Percentiles rank a stretch among this genome's conserved stretches.
Evolutionary conservation across 2,329 filamentous ascomycete species (phyloP).

Genomic region (Trichophyton simii): DNA sequence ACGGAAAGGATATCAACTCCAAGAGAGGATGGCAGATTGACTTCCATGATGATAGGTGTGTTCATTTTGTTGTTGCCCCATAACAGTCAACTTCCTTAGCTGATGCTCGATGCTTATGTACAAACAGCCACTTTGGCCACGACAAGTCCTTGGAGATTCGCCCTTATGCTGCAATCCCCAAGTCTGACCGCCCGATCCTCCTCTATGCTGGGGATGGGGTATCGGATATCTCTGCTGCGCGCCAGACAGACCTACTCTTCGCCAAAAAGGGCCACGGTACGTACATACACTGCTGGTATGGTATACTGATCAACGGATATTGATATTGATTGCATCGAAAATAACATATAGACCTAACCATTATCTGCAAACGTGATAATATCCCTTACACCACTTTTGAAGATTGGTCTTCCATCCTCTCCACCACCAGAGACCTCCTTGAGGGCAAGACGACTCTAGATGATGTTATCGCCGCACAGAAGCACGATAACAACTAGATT

Average conservation of each 20-base stretch:
- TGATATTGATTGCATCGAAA: background rate
- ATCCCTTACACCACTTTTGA: constrained; percentile 81
- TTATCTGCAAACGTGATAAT: constrained; percentile 70
- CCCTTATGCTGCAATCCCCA: constrained; percentile 60
- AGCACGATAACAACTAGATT: constrained; percentile 4
- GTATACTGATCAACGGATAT: no score
- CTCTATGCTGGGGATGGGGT: constrained; percentile 95
- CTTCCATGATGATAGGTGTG: constrained; percentile 71
- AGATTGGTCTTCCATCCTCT: constrained; percentile 68
- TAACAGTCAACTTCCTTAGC: no score
- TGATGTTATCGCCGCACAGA: constrained; percentile 7
- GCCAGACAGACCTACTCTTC: constrained; percentile 85
- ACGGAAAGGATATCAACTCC: constrained; percentile 62
- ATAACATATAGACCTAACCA: constrained; percentile 56
- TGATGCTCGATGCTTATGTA: background rate
- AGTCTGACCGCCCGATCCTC: constrained; percentile 58
- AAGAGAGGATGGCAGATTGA: constrained; percentile 76
- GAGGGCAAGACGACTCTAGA: constrained; percentile 43
- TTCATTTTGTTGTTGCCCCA: constrained; percentile 11
- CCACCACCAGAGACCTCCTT: constrained; percentile 63
- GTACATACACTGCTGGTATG: constrained; percentile 14
- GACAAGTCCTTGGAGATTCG: constrained; percentile 90
- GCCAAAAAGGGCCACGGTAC: constrained; percentile 79
- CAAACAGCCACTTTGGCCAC: constrained; percentile 66
- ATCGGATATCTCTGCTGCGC: constrained; percentile 79